Base-by-base conservation (phyloP, 2,329 filamentous ascomycete species). In the Cladophialophora bantiana region DNA sequence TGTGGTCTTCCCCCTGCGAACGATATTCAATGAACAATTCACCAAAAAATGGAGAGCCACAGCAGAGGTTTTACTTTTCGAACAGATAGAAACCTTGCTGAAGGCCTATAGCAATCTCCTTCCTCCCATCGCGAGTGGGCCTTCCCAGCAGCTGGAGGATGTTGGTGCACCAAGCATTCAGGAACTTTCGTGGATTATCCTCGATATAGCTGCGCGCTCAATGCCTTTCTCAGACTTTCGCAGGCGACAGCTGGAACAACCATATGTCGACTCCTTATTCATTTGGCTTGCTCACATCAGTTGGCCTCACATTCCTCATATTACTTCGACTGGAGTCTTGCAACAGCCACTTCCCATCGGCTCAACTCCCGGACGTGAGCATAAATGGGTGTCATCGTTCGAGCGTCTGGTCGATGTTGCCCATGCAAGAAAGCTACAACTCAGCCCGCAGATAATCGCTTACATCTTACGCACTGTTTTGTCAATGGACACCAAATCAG, bases 181-280 rank as follows among this genome's bases (percentile, higher is more conserved):
- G 7, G 32, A 55, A 38, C 34, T 64, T 31, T 61, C 45, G 4
- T 64, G 61, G 59, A 64, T 65, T 26, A 55, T 71, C 12, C 74
- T 80, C n/a, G 77, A 12, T 73, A 79, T 70, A 73, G 77, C 7
- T 74, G 80, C 40, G 71, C 73, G 62, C 76, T 79, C 32, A 74
- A 76, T 83, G 15, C 80, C 79, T 18, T 76, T 80, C 64, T 77
- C 80, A 64, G 78, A 78, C 10, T 81, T 81, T 54, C 76, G 77
- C 53, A 75, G 79, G 42, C 78, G 82, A 69, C 78, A 78, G 7
- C 74, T 78, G 31, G 83, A 85, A 72, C 79, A 79, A 45, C 75
- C 78, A 13, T 85, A 83, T 83, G 72, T 86, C 58, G 82, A 84
- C 71, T 78, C 77, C 2, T 74, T 83, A n/a, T 84, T 84, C 62